These are phyloP conservation scores for Linum trigynum DNA, from an alignment of 345 rosid genomes.

Conservation along the genomic window DNA sequence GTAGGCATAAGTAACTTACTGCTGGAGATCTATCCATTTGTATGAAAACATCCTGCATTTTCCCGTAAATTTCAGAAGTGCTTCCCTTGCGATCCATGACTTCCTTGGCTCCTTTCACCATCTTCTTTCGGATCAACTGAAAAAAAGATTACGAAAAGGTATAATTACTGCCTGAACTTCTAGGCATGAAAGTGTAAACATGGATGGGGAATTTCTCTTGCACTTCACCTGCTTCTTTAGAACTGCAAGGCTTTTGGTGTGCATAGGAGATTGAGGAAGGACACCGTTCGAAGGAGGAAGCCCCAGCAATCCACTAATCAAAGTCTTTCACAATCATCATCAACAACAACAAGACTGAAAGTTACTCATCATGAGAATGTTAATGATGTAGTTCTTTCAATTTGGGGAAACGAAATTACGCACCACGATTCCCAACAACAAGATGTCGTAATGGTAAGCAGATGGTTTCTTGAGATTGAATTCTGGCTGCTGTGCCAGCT, in stretches of 20 bases:
- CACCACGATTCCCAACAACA: conserved; percentile 65
- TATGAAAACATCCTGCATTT: conserved; percentile 63
- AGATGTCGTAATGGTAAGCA: conserved; percentile 73
- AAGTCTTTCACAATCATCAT: conserved; percentile 38
- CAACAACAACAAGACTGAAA: conserved; percentile 7
- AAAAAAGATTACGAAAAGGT: not conserved
- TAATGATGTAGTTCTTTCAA: not conserved
- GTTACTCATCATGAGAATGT: not conserved
- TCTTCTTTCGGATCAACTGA: conserved; percentile 55
- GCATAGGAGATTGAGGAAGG: conserved; percentile 89
- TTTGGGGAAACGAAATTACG: conserved; percentile 2
- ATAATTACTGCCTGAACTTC: not conserved
- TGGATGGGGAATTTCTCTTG: not conserved
- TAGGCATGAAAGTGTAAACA: conserved; percentile 3
- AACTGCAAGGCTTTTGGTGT: conserved; percentile 76
- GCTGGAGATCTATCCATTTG: conserved; percentile 52
- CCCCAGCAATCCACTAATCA: conserved; percentile 75
- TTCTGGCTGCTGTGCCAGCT: conserved; percentile 80
- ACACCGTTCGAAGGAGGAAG: conserved; percentile 91
- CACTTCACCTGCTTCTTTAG: conserved; percentile 53
- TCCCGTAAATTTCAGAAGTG: conserved; percentile 67
- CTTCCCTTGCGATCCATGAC: conserved; percentile 49
- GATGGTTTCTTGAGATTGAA: conserved; percentile 71
- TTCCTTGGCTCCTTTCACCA: conserved; percentile 74
- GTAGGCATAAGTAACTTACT: conserved; percentile 21